Base-by-base conservation (phyloP, 2,329 filamentous ascomycete species). In the Akanthomyces muscarius region DNA sequence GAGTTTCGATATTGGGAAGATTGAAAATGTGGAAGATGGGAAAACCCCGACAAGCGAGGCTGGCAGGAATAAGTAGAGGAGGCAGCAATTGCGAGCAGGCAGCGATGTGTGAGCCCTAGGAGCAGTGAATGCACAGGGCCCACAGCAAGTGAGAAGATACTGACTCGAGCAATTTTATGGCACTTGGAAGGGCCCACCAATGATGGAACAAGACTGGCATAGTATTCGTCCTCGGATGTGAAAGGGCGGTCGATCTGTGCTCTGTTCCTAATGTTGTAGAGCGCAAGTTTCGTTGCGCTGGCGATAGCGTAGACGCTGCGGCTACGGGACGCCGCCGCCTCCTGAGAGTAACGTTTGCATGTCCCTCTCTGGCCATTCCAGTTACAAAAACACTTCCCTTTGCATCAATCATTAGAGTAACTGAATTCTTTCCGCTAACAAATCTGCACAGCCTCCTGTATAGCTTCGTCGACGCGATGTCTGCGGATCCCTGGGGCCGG, bases 401-500 rank as follows among this genome's bases (percentile, higher is more conserved):
- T 28, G 4, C 4, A 28, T 50, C 13, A 50, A 28, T 28, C 14
- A 21, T n/a, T 30, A 28, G 30, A 18, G 10, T 30, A 30, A 18
- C 8, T 30, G 41, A 6, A 42, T 28, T 25, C 7, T 18, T 21
- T 28, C 18, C 16, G 4, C 25, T 23, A 30, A 14, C 13, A 54
- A 11, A 52, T 33, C 16, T 58, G 53, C 18, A 63, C 62, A 21
- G 62, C 62, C 18, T 60, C 62, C 14, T 58, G 62, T 33, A 63
- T 63, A 5, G 62, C 62, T 23, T 63, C 55, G 55, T 63, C 62
- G n/a, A 63, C 55, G 7, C 48, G 54, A 41, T 59, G 28, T 25
- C 55, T 52, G 23, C 62, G 54, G 14, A 63, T 63, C 14, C 62
- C 62, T 1, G 62, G 55, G n/a, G 54, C 62, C 41, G 62, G 62